phyloP scores from a whole-genome alignment of 2,329 filamentous ascomycete genomes.

The Neofusicoccum cordaticola region DNA sequence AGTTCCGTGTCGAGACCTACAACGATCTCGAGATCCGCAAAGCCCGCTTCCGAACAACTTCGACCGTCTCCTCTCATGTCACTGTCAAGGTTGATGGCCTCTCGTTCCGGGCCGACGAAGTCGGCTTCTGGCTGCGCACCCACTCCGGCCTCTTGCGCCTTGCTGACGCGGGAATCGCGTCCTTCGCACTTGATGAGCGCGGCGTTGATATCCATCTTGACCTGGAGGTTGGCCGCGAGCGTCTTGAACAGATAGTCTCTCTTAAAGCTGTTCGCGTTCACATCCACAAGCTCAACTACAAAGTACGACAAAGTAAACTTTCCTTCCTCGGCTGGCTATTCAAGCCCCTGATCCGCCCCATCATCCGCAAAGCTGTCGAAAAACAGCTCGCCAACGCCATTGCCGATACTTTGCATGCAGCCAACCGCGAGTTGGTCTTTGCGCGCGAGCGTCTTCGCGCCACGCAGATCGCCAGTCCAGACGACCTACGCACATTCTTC shows the following conservation, averaged over 20 bases:
- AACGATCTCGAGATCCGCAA: conserved; percentile 87
- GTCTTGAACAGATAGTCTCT: conserved; percentile 76
- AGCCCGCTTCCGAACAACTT: conserved; percentile 65
- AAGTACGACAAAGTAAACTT: conserved; percentile 70
- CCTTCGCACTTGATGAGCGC: conserved; percentile 79
- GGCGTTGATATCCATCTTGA: conserved; percentile 86
- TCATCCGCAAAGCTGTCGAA: conserved; percentile 77
- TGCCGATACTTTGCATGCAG: conserved; percentile 63
- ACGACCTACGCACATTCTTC: conserved; percentile 77
- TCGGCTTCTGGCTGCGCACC: conserved; percentile 84
- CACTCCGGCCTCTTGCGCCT: conserved; percentile 74
- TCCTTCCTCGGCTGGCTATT: conserved; percentile 76
- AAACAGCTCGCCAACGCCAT: conserved; percentile 72
- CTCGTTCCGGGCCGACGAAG: conserved; percentile 77
- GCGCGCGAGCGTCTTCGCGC: conserved; percentile 83
- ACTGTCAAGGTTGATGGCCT: conserved; percentile 79
- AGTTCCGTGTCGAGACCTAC: conserved; percentile 74
- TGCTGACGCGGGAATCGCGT: conserved; percentile 79
- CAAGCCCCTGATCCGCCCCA: conserved; percentile 77
- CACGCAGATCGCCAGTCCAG: conserved; percentile 75
- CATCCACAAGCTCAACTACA: conserved; percentile 85
- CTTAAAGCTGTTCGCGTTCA: conserved; percentile 73
- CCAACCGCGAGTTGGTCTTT: conserved; percentile 83
- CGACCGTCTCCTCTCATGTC: conserved; percentile 67
- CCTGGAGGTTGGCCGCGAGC: conserved; percentile 75